Conservation (phyloP, 768 basidiomycete species). For the Leccinum obscurum region DNA sequence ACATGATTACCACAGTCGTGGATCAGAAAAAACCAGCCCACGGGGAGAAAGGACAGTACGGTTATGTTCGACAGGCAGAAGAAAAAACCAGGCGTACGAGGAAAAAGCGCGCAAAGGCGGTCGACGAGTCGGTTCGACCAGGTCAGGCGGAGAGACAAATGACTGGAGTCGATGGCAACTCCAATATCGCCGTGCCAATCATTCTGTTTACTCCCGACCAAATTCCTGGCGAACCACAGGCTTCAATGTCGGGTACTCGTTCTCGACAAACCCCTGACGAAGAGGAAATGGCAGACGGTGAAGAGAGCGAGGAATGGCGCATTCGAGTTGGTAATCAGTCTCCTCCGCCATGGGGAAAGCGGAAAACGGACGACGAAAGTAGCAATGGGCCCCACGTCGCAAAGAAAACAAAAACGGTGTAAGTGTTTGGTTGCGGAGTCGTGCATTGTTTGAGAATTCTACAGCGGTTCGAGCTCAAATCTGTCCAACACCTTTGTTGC, state of each 20-base stretch:
- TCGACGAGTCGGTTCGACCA: slow-evolving; percentile 25
- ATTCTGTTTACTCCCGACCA: slow-evolving; percentile 29
- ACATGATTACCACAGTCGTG: slow-evolving; percentile 62
- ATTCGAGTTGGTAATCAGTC: slow-evolving; percentile 61
- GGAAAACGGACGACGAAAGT: slow-evolving; percentile 45
- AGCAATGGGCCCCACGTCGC: slow-evolving; percentile 26
- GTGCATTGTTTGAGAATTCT: slow-evolving; percentile 2
- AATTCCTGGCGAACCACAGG: slow-evolving; percentile 27
- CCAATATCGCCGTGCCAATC: slow-evolving; percentile 19
- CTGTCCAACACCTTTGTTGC: neutral
- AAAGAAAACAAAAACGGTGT: slow-evolving; percentile 50
- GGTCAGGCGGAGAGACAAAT: slow-evolving; percentile 23
- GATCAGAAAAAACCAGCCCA: slow-evolving; percentile 64
- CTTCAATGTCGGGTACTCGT: slow-evolving; percentile 22
- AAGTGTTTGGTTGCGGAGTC: slow-evolving; percentile 17
- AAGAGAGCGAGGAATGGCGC: slow-evolving; percentile 63
- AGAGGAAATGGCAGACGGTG: slow-evolving; percentile 66
- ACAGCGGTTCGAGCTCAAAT: slow-evolving; percentile 6
- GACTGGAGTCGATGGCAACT: slow-evolving; percentile 10
- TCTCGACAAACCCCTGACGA: slow-evolving; percentile 50
- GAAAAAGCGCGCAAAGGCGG: slow-evolving; percentile 45
- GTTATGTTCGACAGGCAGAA: slow-evolving; percentile 75
- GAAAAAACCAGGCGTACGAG: slow-evolving; percentile 61
- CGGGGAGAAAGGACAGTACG: slow-evolving; percentile 82
- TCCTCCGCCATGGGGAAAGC: slow-evolving; percentile 71